Conservation (phyloP, 345 rosid genomes). For the Mallotus nudiflorus region DNA sequence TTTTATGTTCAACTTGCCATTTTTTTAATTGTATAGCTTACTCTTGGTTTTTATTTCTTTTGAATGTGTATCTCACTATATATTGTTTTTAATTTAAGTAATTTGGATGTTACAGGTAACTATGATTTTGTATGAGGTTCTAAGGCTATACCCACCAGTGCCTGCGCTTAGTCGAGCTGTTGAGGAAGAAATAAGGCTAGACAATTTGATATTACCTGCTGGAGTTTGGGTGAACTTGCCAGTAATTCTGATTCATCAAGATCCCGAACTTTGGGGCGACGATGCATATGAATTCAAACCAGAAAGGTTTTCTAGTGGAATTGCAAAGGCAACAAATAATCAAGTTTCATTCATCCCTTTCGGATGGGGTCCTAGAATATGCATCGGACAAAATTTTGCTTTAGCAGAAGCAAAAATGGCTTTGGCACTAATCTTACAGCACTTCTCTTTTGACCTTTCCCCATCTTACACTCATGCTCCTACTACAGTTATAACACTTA, state of each 20-base stretch:
- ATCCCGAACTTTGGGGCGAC: slow-evolving; percentile 19
- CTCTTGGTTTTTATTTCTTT: neutral
- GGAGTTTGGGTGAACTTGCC: slow-evolving; percentile 2
- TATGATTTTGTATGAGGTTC: slow-evolving; percentile 28
- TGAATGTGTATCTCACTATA: neutral
- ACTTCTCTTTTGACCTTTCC: slow-evolving; percentile 43
- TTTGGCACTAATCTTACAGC: slow-evolving; percentile 46
- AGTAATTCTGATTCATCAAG: slow-evolving; percentile 10
- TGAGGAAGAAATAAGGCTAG: slow-evolving; percentile 6
- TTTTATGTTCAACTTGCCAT: too few species aligned
- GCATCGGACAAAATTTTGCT: slow-evolving; percentile 49
- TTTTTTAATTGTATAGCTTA: too few species aligned
- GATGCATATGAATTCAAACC: slow-evolving; percentile 36
- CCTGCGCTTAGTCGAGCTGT: neutral
- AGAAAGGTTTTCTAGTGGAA: slow-evolving; percentile 45
- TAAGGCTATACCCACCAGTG: slow-evolving; percentile 18
- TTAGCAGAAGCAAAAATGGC: slow-evolving; percentile 56
- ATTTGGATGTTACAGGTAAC: slow-evolving; percentile 10
- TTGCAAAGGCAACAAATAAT: slow-evolving; percentile 39
- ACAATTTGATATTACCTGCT: slow-evolving; percentile 10
- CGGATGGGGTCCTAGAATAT: slow-evolving; percentile 46
- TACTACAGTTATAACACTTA: slow-evolving; percentile 38
- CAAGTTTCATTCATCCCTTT: slow-evolving; percentile 30
- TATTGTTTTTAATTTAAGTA: neutral
- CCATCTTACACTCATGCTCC: slow-evolving; percentile 61